Base-by-base conservation (phyloP, 1,284 basidiomycete genomes). In the Somion occarium region DNA sequence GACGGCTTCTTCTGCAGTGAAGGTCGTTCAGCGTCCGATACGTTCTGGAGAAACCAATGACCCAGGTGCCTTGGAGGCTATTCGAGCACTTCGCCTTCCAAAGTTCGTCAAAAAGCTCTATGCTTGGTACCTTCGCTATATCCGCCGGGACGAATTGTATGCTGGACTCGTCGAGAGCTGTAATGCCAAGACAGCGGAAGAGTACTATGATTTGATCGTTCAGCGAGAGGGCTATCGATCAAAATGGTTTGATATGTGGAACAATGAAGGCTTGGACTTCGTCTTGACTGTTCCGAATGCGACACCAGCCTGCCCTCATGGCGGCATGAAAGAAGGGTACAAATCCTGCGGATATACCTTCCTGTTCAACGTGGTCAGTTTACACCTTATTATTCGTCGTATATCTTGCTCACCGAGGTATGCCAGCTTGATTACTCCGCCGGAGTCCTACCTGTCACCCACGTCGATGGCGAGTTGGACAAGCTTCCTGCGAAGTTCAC, bases 401-500 rank as follows among this genome's bases (percentile, higher is more conserved):
- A 41, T 2, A 44, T 46, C n/a, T 22, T 39, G 20, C 24, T 49
- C 26, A 43, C 30, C 3, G 20, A 34, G 13, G 5, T n/a, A 23
- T 50, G n/a, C 42, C 64, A 92, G 70, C 72, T 89, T 42, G 88
- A 92, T 60, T 83, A 79, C 38, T 72, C 85, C 0, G 85, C 85
- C 0, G 88, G 86, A 1, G 79, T 88, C 2, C 57, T 91, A 1
- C 91, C 91, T 3, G 80, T 91, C 30, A 85, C 85, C 0, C 74
- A 74, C 44, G 89, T 93, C 44, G 73, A 85, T 61, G 62, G 70
- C 3, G 60, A 64, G 2, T 64, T 71, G n/a, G 90, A 93, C 61
- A 67, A 66, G 1, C 67, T 82, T 2, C 69, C 73, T 0, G 48
- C 55, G 0, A 64, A 71, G n/a, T 74, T 79, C 58, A 65, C 67